Evolutionary conservation across 23 red algal species (phyloP).

Genomic region (Chondrus crispus): DNA sequence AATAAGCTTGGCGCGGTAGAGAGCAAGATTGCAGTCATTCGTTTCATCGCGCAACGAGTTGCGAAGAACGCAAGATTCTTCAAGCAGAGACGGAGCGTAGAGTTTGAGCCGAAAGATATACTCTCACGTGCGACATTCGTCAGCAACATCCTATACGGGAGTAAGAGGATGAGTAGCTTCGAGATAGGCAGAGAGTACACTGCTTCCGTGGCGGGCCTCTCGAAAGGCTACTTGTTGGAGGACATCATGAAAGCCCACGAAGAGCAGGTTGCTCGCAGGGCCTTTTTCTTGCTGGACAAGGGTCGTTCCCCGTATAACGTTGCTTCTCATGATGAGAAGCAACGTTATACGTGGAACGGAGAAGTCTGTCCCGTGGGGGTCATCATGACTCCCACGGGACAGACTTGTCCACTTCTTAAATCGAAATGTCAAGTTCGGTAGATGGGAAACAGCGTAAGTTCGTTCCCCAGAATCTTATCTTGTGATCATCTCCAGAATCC

Average conservation of each 20-base stretch:
- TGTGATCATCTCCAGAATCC: background rate
- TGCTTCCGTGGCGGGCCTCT: background rate
- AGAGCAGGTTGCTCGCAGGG: background rate
- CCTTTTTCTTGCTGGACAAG: background rate
- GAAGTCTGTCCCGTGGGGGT: background rate
- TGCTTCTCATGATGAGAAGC: too few species aligned
- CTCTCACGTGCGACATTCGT: background rate
- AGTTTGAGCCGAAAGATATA: background rate
- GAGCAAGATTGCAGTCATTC: background rate
- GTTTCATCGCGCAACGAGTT: background rate
- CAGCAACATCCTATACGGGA: background rate
- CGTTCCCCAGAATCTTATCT: background rate
- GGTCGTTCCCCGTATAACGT: background rate
- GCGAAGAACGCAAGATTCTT: background rate
- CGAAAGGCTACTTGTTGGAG: background rate
- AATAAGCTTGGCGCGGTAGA: constrained; percentile 15
- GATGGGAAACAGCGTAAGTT: background rate
- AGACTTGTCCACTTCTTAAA: background rate
- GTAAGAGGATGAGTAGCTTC: constrained; percentile 31
- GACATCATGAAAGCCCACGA: background rate
- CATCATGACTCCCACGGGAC: background rate
- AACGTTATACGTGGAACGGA: too few species aligned
- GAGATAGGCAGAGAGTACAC: background rate
- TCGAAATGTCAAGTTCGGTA: background rate
- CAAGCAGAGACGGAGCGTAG: background rate